Percentiles rank a stretch among this genome's conserved stretches.
Evolutionary conservation across 2,329 filamentous ascomycete species (phyloP).

Genomic region (Metarhizium guizhouense): DNA sequence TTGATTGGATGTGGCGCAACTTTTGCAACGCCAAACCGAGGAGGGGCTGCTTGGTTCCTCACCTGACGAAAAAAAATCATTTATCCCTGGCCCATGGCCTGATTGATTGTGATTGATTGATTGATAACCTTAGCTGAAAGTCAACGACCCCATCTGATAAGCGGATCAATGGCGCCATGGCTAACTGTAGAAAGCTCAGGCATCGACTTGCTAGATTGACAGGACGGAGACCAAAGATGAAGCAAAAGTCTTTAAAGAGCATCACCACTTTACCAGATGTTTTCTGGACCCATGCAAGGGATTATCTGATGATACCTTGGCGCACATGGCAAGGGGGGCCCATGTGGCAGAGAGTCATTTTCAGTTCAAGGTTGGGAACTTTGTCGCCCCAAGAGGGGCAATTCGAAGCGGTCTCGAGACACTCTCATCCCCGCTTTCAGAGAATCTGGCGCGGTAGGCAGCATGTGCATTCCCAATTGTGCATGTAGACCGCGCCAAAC

Average conservation of each 20-base stretch:
- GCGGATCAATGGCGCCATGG: neutral
- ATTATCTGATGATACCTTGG: too few species aligned
- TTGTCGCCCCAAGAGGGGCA: neutral
- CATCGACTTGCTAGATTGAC: neutral
- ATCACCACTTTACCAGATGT: neutral
- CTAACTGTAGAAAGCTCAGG: neutral
- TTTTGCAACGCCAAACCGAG: neutral
- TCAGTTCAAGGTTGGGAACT: neutral
- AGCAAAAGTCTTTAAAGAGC: neutral
- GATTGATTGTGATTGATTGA: constrained; percentile 1
- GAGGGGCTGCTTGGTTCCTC: neutral
- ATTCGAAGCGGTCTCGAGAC: neutral
- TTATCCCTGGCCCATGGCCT: neutral
- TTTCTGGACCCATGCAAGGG: neutral
- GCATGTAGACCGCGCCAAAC: neutral
- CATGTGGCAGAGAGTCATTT: neutral
- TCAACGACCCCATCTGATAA: constrained; percentile 6
- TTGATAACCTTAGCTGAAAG: constrained; percentile 5
- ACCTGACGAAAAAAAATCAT: neutral
- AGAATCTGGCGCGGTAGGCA: neutral
- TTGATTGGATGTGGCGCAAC: neutral
- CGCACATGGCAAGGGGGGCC: neutral
- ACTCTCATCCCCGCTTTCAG: neutral
- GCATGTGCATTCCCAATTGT: neutral
- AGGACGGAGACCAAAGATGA: neutral